These are phyloP conservation scores for Cladosporium sp. DNA, from an alignment of 2,329 filamentous ascomycete genomes.

Conservation along the genomic window DNA sequence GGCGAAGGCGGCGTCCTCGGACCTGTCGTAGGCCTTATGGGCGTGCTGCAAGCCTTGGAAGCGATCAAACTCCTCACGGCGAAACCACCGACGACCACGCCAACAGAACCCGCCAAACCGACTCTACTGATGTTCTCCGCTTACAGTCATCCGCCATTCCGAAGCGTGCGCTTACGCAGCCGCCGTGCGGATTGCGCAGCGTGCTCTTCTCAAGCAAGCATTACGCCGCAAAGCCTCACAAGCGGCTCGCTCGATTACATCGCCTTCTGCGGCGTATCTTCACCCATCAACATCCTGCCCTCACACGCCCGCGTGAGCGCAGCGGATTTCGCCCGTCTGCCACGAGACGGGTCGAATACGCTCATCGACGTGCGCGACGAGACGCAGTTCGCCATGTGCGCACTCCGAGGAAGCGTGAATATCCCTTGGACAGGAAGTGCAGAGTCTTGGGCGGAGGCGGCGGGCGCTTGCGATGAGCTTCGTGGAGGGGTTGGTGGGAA, in stretches of 20 bases:
- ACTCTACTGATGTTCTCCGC: conserved; percentile 53
- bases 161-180: conserved; percentile 68
- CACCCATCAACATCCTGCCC: conserved; percentile 52
- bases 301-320: conserved; percentile 65
- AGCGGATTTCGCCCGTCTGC: conserved; percentile 49
- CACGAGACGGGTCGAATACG: conserved; percentile 32
- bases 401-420: conserved; percentile 70
- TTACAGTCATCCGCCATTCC: conserved; percentile 55
- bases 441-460: conserved; percentile 19
- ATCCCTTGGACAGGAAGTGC: conserved; percentile 59
- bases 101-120: conserved; percentile 28
- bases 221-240: conserved; percentile 59
- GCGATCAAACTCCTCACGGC: conserved; percentile 75
- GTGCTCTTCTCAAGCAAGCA: conserved; percentile 60
- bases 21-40: conserved; percentile 89
- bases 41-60: conserved; percentile 84
- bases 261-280: conserved; percentile 70
- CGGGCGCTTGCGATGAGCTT: neutral
- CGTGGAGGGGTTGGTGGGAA: conserved; percentile 31
- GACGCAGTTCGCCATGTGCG: conserved; percentile 78
- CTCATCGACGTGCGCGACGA: conserved; percentile 80
- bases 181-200: conserved; percentile 68
- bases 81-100: conserved; percentile 16
- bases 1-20: conserved; percentile 91
- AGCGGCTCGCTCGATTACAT: conserved; percentile 73